Base-by-base conservation (phyloP, 805 yeast species). In the Komagataella ulmi region DNA sequence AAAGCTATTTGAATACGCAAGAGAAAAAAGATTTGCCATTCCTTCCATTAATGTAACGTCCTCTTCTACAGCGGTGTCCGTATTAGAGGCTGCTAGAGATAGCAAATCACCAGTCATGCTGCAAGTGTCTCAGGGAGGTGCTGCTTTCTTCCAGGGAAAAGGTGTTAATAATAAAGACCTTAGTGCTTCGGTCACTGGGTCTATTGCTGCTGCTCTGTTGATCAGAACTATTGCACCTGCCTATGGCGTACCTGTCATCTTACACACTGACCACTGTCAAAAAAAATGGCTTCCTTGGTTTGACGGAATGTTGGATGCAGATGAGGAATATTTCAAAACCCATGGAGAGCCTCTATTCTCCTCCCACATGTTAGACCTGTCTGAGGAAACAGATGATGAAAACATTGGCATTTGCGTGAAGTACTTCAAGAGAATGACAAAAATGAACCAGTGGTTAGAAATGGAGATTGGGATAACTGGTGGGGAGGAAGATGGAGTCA, bases 381-480 rank as follows among this genome's bases (percentile, higher is more conserved):
- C 97, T 54, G 99, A 93, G 77, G 98, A 93, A 80, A 61, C 86
- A 57, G 97, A 93, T 71, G 95, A 88, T 58, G 95, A 86, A 77
- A 93, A 93, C 86, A 91, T 93, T 63, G 83, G 80, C 58, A 85
- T 87, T 59, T 90, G 97, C 80, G 95, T 74, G 73, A 84, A 88
- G 76, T 93, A 93, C 83, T 91, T 93, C 77, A 78, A 77, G 72
- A 88, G 96, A 76, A 88, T 88, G 83, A 75, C 95, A 71, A 88
- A 86, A 76, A 78, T 91, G 81, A 78, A 80, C 76, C 98, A 91
- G 79, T 93, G 93, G 93, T 82, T 93, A 70, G 99, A 93, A 81
- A 93, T 93, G 99, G 99, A 93, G 80, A 93, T 93, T 70, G 99
- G 99, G 82, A 93, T 93, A 83, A 93, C 99, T 71, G 99, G 99